A percentile compares a stretch with the other conserved stretches of the same genome.
phyloP scores from a whole-genome alignment of 495 filamentous ascomycete species.

The Aspergillus biplanus region DNA sequence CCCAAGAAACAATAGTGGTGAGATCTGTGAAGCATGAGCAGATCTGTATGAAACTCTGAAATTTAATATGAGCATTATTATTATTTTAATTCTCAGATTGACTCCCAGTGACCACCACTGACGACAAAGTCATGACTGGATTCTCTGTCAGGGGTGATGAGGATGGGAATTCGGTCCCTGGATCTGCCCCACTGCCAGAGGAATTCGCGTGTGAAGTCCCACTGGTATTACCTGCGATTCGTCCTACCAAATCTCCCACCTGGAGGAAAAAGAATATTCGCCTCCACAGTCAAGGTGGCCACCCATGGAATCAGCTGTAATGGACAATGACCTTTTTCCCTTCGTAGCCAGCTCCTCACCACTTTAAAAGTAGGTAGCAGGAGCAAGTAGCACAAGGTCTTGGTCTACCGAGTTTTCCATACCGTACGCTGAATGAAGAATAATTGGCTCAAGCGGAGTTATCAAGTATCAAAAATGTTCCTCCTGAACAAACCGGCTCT shows the following conservation, averaged over 20 bases:
- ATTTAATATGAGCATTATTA: no score
- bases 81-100: background rate
- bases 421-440: constrained; percentile 6
- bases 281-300: background rate
- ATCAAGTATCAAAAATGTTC: constrained; percentile 17
- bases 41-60: background rate
- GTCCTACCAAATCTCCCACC: constrained; percentile 1
- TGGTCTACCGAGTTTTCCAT: background rate
- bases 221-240: background rate
- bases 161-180: constrained; percentile 21
- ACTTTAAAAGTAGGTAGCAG: no score
- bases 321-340: background rate
- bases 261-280: background rate
- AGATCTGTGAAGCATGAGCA: background rate
- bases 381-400: background rate
- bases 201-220: constrained; percentile 2
- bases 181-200: constrained; percentile 21
- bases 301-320: background rate
- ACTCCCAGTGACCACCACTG: background rate
- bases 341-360: no score
- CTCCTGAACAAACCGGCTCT: constrained; percentile 19
- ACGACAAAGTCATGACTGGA: background rate
- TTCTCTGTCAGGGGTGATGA: background rate
- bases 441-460: constrained; percentile 18
- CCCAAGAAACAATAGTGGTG: no score